phyloP scores from a whole-genome alignment of 2,329 filamentous ascomycete species.

The Fusarium subtropicale region DNA sequence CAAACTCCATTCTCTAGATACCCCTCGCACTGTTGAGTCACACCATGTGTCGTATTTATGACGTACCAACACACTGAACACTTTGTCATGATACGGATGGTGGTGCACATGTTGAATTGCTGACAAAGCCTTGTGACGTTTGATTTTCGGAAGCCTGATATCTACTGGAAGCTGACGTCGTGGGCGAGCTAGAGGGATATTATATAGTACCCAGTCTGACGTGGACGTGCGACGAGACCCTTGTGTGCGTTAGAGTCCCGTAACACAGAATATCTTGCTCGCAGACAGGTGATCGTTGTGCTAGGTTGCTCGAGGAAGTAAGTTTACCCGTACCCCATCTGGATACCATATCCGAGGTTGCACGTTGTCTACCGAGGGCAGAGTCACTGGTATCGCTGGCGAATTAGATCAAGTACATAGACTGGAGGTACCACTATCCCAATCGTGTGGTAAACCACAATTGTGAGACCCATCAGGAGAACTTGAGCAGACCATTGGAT shows the following conservation, averaged over 20 bases:
- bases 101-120: neutral
- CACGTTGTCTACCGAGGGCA: neutral
- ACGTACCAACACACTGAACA: conserved; percentile 1
- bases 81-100: neutral
- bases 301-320: neutral
- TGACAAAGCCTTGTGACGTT: neutral
- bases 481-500: neutral
- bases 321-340: neutral
- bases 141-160: neutral
- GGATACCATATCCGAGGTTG: neutral
- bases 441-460: neutral
- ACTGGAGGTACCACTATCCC: too few species aligned
- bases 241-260: neutral
- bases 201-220: neutral
- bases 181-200: neutral
- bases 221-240: neutral
- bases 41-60: neutral
- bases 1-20: neutral
- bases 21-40: neutral
- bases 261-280: neutral
- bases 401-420: too few species aligned
- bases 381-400: neutral
- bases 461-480: neutral
- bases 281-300: neutral
- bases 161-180: neutral